A percentile compares a stretch with the other conserved stretches of the same genome.
Evolutionary conservation across 2,329 filamentous ascomycete genomes (phyloP).

Genomic region (Ascochyta fabae): DNA sequence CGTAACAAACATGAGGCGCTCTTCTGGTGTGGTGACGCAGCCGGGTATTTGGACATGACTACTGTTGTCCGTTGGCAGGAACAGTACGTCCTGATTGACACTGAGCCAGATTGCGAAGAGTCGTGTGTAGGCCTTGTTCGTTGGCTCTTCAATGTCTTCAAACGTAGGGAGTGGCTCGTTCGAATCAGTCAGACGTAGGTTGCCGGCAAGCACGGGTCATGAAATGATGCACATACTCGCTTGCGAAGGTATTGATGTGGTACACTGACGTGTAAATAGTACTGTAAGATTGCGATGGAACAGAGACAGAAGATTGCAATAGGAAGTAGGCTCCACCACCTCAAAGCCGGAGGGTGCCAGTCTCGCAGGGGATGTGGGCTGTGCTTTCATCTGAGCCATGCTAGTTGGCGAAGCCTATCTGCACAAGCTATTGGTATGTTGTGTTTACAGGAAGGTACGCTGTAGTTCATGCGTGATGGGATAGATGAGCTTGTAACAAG

Average conservation of each 20-base stretch:
- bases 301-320: too few species aligned
- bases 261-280: conserved; percentile 31
- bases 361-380: too few species aligned
- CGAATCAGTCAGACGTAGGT: conserved; percentile 45
- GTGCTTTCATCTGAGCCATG: too few species aligned
- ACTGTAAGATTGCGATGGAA: too few species aligned
- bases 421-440: too few species aligned
- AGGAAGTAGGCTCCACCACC: too few species aligned
- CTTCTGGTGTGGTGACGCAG: neutral
- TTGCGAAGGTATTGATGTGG: conserved; percentile 56
- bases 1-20: conserved; percentile 57
- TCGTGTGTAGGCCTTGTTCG: conserved; percentile 42
- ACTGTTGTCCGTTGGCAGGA: conserved; percentile 32
- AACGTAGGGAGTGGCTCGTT: conserved; percentile 40
- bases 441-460: too few species aligned
- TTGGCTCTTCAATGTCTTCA: conserved; percentile 20
- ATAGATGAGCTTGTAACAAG: too few species aligned
- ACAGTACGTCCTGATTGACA: conserved; percentile 49
- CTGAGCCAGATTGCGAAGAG: conserved; percentile 54
- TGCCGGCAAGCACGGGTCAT: conserved; percentile 40
- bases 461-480: too few species aligned
- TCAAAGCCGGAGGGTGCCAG: too few species aligned
- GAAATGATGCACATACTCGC: conserved; percentile 58
- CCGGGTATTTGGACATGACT: neutral
- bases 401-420: too few species aligned